Percentiles rank a stretch among this genome's conserved stretches.
Evolutionary conservation across 2,329 filamentous ascomycete genomes (phyloP).

Genomic region (Lecanoromycetidae sp.): DNA sequence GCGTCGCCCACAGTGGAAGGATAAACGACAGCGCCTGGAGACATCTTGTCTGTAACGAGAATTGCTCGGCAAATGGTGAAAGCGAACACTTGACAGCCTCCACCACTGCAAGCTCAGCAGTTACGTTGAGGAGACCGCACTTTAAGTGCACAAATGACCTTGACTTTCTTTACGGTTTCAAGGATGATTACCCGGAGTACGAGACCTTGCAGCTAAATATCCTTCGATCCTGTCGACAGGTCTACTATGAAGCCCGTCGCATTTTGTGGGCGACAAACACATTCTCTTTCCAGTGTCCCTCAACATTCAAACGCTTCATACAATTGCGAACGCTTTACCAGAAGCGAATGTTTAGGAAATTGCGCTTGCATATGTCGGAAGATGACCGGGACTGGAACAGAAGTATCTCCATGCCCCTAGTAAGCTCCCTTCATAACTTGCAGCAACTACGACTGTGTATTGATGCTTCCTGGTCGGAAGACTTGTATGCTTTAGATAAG

Average conservation of each 20-base stretch:
- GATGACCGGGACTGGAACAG: neutral
- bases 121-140: neutral
- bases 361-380: constrained; percentile 1
- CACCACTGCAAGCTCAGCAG: neutral
- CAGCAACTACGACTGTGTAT: neutral
- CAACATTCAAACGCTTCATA: constrained; percentile 1
- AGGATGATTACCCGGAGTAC: neutral
- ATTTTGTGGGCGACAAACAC: constrained; percentile 11
- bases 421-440: neutral
- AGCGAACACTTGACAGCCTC: neutral
- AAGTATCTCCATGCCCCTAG: neutral
- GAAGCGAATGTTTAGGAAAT: neutral
- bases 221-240: constrained; percentile 7
- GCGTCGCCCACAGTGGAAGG: neutral
- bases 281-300: constrained; percentile 2
- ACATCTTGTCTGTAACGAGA: neutral
- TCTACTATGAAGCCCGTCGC: constrained; percentile 1
- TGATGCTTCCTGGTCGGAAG: too few species aligned
- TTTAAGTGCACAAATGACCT: neutral
- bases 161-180: neutral
- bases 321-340: neutral
- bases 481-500: too few species aligned
- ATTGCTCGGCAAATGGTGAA: neutral
- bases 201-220: neutral
- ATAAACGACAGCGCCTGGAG: neutral